A percentile compares a stretch with the other conserved stretches of the same genome.
Conservation (phyloP, 208 protist species). For the Crithidia mellificae region DNA sequence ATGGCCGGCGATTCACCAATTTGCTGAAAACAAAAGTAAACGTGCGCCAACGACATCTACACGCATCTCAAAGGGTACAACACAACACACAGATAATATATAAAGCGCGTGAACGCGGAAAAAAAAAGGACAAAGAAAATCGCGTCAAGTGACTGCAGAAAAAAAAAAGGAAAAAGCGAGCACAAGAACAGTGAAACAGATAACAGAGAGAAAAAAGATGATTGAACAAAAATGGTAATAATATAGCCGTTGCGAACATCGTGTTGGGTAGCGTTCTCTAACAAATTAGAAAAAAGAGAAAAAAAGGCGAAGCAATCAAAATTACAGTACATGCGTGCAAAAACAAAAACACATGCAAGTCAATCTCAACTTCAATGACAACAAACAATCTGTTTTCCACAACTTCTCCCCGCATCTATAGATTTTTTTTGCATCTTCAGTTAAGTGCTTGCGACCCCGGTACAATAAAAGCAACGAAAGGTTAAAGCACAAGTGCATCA, state of each 20-base stretch:
- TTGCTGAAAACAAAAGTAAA: too few relatives aligned
- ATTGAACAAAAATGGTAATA: background rate
- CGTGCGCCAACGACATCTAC: too few relatives aligned
- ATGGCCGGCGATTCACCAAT: too few relatives aligned
- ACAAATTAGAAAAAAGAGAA: background rate
- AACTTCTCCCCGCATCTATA: too few relatives aligned
- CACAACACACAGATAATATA: background rate
- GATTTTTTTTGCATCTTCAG: too few relatives aligned
- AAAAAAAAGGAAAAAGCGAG: background rate
- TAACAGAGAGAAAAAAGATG: background rate
- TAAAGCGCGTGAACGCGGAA: background rate
- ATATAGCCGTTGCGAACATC: background rate
- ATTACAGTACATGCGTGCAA: background rate
- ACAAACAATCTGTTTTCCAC: background rate
- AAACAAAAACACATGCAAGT: background rate
- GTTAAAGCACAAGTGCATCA: too few relatives aligned
- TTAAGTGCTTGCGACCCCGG: too few relatives aligned
- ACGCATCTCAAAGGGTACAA: too few relatives aligned
- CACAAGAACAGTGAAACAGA: constrained; percentile 4
- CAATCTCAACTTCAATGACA: background rate
- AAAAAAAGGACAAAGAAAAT: background rate
- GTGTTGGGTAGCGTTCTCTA: background rate
- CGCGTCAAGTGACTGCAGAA: background rate
- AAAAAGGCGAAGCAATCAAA: background rate
- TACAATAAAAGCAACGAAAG: too few relatives aligned